Evolutionary conservation across 371 early-diverging fungal genomes (phyloP).

Genomic region (Mucor saturninus): DNA sequence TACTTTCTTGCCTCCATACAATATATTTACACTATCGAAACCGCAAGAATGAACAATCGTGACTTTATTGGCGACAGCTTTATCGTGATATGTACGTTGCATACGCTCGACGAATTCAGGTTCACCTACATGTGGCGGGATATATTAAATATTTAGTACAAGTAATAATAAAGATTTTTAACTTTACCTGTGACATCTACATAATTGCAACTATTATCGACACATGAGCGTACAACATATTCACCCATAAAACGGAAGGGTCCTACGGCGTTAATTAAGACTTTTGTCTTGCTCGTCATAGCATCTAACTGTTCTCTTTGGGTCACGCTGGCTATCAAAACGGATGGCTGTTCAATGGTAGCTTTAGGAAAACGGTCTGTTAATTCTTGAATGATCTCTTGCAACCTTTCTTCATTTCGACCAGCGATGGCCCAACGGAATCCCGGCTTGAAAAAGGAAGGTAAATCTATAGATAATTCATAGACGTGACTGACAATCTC

Average conservation of each 20-base stretch:
- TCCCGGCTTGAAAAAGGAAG: constrained; percentile 17
- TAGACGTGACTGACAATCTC: constrained; percentile 73
- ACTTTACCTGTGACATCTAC: constrained; percentile 77
- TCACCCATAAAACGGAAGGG: constrained; percentile 85
- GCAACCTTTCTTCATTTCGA: constrained; percentile 56
- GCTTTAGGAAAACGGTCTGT: constrained; percentile 23
- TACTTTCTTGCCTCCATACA: background rate
- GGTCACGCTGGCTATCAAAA: constrained; percentile 68
- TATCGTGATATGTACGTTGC: constrained; percentile 72
- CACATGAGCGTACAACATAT: constrained; percentile 84
- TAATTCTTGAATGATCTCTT: constrained; percentile 30
- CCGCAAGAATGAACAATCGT: constrained; percentile 87
- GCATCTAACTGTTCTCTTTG: constrained; percentile 56
- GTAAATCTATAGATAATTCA: constrained; percentile 32
- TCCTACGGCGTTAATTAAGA: constrained; percentile 84
- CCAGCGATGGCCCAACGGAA: constrained; percentile 75
- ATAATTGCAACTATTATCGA: constrained; percentile 81
- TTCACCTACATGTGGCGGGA: constrained; percentile 48
- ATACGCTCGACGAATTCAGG: constrained; percentile 81
- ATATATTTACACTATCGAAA: constrained; percentile 78
- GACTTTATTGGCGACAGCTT: constrained; percentile 68
- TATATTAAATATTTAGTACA: background rate
- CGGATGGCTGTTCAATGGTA: constrained; percentile 41
- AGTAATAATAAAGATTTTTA: too few relatives aligned
- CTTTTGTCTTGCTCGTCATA: constrained; percentile 62